A percentile compares a stretch with the other conserved stretches of the same genome.
Conservation (phyloP, 768 basidiomycete genomes). For the Brasilioporus rufonigricans region DNA sequence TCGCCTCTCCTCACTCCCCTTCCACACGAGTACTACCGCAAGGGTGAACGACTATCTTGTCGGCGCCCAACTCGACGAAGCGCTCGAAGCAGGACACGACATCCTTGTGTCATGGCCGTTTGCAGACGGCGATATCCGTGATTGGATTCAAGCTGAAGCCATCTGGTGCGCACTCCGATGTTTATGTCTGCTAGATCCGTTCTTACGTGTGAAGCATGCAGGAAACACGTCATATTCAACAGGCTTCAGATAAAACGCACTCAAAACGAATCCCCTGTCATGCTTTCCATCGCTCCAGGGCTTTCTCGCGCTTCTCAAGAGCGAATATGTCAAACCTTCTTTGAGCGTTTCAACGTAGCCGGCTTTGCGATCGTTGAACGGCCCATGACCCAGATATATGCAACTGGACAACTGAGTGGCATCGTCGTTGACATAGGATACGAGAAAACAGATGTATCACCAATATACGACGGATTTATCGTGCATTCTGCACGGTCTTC, state of each 20-base stretch:
- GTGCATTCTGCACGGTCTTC: conserved; percentile 51
- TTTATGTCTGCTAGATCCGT: background rate
- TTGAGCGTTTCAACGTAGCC: conserved; percentile 90
- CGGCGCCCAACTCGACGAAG: conserved; percentile 77
- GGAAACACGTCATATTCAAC: conserved; percentile 83
- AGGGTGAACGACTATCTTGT: conserved; percentile 80
- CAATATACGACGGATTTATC: conserved; percentile 72
- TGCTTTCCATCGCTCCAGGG: conserved; percentile 66
- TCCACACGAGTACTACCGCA: conserved; percentile 41
- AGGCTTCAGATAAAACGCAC: conserved; percentile 72
- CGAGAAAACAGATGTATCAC: conserved; percentile 72
- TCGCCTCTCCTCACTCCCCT: conserved; percentile 47
- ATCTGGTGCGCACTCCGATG: conserved; percentile 61
- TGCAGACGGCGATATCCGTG: conserved; percentile 63
- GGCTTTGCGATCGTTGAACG: conserved; percentile 80
- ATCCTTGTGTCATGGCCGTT: conserved; percentile 82
- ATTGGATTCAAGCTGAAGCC: conserved; percentile 87
- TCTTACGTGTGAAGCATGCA: conserved; percentile 31
- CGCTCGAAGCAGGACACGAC: conserved; percentile 70
- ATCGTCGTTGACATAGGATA: conserved; percentile 81
- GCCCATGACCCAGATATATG: conserved; percentile 81
- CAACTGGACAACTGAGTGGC: conserved; percentile 67
- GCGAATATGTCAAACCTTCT: conserved; percentile 78
- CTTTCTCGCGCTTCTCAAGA: conserved; percentile 69
- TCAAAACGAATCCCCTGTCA: conserved; percentile 85